Base-by-base conservation (phyloP, 495 filamentous ascomycete species). In the Parathielavia appendiculata region DNA sequence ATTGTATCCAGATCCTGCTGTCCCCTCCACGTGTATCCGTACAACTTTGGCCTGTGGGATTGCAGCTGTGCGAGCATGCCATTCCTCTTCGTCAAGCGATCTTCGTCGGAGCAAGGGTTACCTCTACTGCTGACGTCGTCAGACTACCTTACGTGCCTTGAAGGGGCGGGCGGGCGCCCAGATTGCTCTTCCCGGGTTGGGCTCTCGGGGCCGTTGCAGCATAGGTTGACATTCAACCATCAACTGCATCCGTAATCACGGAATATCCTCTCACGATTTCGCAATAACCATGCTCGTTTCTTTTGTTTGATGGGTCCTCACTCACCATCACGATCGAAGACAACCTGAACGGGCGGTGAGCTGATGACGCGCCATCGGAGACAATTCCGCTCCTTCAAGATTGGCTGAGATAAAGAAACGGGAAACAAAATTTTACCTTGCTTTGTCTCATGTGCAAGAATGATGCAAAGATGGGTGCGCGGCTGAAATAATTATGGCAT, bases 351-450 rank as follows among this genome's bases (percentile, higher is more conserved):
- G 22, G 40, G 40, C 12, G n/a, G 10, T 54, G 4, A 20, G 20
- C 52, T 54, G 52, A 54, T 54, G 52, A 36, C 52, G 52, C 45
- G 16, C 11, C 23, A 2, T 34, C 52, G 50, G 50, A 40, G n/a
- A 20, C n/a, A 14, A n/a, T 20, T 5, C 32, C 32, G 20, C 51
- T 14, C 32, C 38, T 30, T 30, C n/a, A 8, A 26, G 39, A 44
- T 3, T 19, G 34, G 0, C 12, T 8, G 4, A 14, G 39, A 26
- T 26, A 45, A 54, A n/a, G n/a, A 26, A 35, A 30, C 26, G 26
- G 26, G 26, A 30, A 30, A 30, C 40, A 45, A 30, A 14, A 14
- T 2, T 40, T 45, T 45, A 54, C 22, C 52, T 41, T 26, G 9
- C 52, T 54, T 35, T 45, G 26, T 54, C 7, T 54, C 26, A 34